phyloP scores from a whole-genome alignment of 768 basidiomycete species.

The Lentinula edodes region DNA sequence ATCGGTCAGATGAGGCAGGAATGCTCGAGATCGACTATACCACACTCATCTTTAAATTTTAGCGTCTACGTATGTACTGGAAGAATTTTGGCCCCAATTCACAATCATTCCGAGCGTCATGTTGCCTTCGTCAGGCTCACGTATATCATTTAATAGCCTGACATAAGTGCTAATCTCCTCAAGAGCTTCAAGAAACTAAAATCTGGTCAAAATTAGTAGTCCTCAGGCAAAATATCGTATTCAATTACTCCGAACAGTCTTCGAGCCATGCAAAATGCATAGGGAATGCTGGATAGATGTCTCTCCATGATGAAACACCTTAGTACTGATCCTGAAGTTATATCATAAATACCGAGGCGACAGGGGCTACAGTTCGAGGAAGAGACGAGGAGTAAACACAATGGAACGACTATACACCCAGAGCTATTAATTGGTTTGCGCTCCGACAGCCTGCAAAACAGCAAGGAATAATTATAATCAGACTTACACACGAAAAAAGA shows the following conservation, averaged over 20 bases:
- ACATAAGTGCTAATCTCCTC: too few relatives aligned
- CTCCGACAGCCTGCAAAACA: slow-evolving; percentile 51
- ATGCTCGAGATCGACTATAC: background rate
- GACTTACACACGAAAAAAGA: background rate
- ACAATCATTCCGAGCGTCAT: too few relatives aligned
- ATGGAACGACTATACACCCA: background rate
- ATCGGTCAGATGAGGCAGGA: background rate
- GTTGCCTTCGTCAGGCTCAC: too few relatives aligned
- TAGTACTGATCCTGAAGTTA: too few relatives aligned
- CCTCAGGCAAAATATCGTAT: background rate
- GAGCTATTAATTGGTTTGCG: slow-evolving; percentile 51
- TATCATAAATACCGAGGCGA: background rate
- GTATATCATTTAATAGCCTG: too few relatives aligned
- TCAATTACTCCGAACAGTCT: background rate
- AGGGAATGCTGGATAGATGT: too few relatives aligned
- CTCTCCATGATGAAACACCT: too few relatives aligned
- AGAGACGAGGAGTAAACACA: background rate
- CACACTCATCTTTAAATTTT: background rate
- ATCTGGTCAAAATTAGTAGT: too few relatives aligned
- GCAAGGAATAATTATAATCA: background rate
- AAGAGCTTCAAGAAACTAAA: too few relatives aligned
- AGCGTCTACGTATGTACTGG: background rate
- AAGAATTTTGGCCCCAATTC: too few relatives aligned
- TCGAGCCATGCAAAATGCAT: too few relatives aligned
- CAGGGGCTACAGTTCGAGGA: background rate